These are phyloP conservation scores for Orbilia oligospora DNA, from an alignment of 2,329 filamentous ascomycete genomes.

Conservation along the genomic window DNA sequence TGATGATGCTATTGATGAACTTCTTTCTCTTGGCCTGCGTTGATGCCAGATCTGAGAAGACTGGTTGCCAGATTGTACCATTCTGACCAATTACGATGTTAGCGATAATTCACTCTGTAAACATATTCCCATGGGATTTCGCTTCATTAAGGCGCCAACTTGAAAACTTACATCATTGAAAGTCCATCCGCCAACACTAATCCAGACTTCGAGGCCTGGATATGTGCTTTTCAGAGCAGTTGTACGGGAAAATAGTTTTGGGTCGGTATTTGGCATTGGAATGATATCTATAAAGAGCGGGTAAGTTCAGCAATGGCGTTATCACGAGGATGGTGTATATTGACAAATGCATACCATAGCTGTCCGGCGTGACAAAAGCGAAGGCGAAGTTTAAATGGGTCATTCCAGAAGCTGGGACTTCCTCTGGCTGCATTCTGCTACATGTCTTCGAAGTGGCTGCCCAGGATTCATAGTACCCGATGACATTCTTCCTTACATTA, in stretches of 20 bases:
- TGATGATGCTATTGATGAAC: slow-evolving; percentile 67
- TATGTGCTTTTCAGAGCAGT: slow-evolving; percentile 52
- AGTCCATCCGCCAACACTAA: slow-evolving; percentile 47
- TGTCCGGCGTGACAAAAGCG: slow-evolving; percentile 48
- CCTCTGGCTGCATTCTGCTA: slow-evolving; percentile 53
- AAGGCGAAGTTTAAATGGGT: slow-evolving; percentile 62
- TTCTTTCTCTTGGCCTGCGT: slow-evolving; percentile 63
- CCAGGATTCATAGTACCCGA: slow-evolving; percentile 64
- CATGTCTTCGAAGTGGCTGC: slow-evolving; percentile 51
- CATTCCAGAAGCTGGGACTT: slow-evolving; percentile 46
- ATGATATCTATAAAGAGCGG: slow-evolving; percentile 27
- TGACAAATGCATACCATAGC: slow-evolving; percentile 37
- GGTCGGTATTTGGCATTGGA: slow-evolving; percentile 33
- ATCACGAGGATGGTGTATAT: slow-evolving; percentile 16
- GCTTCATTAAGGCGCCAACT: not conserved
- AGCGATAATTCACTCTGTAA: slow-evolving; percentile 13
- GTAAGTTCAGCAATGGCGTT: not conserved
- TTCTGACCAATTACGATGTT: slow-evolving; percentile 27
- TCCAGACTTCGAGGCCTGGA: slow-evolving; percentile 47
- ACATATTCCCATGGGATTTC: too few species aligned
- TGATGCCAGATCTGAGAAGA: slow-evolving; percentile 65
- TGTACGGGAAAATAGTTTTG: slow-evolving; percentile 47
- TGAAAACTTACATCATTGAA: slow-evolving; percentile 40
- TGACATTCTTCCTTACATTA: slow-evolving; percentile 61
- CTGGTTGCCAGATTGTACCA: slow-evolving; percentile 42